Evolutionary conservation across 2,329 filamentous ascomycete genomes (phyloP), one percentile per base, ranked within the genome.

Genomic region (Fusarium graminum): DNA sequence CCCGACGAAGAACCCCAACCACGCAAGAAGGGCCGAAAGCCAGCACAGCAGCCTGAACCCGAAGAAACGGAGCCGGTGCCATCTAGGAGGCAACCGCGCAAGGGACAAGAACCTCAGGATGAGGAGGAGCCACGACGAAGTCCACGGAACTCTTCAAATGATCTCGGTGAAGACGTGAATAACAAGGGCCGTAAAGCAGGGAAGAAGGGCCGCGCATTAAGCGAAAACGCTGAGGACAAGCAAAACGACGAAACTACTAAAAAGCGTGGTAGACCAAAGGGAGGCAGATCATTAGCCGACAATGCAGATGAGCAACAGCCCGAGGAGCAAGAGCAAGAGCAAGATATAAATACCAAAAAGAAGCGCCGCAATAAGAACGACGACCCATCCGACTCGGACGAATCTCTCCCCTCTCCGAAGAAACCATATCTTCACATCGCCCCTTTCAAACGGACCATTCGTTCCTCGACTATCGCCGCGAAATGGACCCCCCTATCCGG

Each of bases 401-500:
- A 57, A 28, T 32, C 67, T 9, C 66, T 71, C 6, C 63, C 72
- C 14, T 75, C 78, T 4, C 74, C 76, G 3, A 56, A 59, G 68
- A 80, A 63, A 32, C 73, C 75, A 25, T 87, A 85, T 73, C 81
- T 82, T 42, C 83, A 86, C 67, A 77, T 90, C 46, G 79, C 81
- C 8, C 76, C 85, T 14, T 80, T 80, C 29, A 83, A 80, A 13
- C 83, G 82, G 34, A 80, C 80, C 40, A 80, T 92, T 41, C 85
- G 88, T n/a, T 85, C 84, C 62, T 83, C 85, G 28, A 85, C 83
- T 36, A 90, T 96, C 58, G 84, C 90, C 40, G 79, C 88, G 40
- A 92, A 90, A 73, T 93, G 90, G 90, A 79, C 81, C 4, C 80
- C 85, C 7, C 81, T 92, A 7, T 81, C 86, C 6, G 74, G 79